These are phyloP conservation scores for Wallacemonas sp. DNA, from an alignment of 208 protist genomes.

Conservation along the genomic window DNA sequence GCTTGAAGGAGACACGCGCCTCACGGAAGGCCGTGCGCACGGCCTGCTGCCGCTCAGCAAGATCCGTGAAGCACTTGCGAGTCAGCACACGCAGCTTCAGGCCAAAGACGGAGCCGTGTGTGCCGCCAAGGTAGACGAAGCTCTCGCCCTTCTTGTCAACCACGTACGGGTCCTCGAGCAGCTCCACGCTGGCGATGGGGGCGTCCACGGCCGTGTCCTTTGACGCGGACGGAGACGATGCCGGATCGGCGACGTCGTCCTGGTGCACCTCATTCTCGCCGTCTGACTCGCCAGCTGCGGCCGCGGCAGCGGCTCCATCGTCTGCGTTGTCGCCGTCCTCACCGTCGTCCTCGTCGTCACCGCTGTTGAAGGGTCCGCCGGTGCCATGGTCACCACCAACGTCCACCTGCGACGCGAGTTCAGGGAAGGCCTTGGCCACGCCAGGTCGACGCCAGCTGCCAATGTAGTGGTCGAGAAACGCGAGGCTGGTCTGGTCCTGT, in stretches of 20 bases:
- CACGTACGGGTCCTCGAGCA: conserved; percentile 50
- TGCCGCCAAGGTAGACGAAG: conserved; percentile 53
- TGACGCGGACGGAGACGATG: not conserved
- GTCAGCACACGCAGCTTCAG: conserved; percentile 48
- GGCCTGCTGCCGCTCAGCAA: conserved; percentile 38
- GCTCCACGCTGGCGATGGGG: conserved; percentile 60
- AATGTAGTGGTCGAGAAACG: conserved; percentile 4
- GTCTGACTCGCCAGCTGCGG: not conserved
- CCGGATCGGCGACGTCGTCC: not conserved
- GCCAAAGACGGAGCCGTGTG: conserved; percentile 66
- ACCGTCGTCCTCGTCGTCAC: not conserved
- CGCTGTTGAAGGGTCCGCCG: not conserved
- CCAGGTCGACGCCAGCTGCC: conserved; percentile 2
- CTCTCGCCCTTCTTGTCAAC: conserved; percentile 27
- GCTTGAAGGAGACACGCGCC: conserved; percentile 42
- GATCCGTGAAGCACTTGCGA: conserved; percentile 48
- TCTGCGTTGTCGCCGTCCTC: conserved; percentile 11
- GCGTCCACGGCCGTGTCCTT: conserved; percentile 9
- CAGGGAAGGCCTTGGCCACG: conserved; percentile 4
- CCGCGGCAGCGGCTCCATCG: not conserved
- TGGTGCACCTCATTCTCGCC: not conserved
- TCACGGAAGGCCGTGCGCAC: conserved; percentile 40
- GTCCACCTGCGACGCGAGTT: too few relatives aligned
- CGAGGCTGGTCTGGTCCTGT: conserved; percentile 11
- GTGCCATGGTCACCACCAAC: too few relatives aligned